phyloP scores from a whole-genome alignment of 768 basidiomycete species.

The Nevesoporus exiguus region DNA sequence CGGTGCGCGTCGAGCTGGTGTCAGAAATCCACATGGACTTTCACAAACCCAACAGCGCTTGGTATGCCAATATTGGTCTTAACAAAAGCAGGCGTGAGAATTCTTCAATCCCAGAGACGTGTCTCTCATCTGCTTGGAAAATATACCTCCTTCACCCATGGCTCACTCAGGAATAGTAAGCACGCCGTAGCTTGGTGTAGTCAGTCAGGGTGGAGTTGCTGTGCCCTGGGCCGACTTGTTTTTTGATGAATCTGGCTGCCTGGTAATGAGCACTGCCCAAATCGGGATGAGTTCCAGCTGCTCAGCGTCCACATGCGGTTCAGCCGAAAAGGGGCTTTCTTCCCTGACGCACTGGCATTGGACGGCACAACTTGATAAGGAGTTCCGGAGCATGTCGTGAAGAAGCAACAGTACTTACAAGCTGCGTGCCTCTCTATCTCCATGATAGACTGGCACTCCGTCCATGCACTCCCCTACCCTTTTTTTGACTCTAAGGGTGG shows the following conservation, averaged over 20 bases:
- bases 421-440: constrained; percentile 38
- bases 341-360: neutral
- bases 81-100: constrained; percentile 15
- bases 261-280: neutral
- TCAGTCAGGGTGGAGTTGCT: neutral
- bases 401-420: constrained; percentile 3
- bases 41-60: constrained; percentile 16
- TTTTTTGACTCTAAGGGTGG: constrained; percentile 79
- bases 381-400: neutral
- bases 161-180: neutral
- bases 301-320: neutral
- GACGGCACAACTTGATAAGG: neutral
- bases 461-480: constrained; percentile 54
- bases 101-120: too few species aligned
- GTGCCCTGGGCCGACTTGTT: neutral
- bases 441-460: constrained; percentile 81
- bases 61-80: too few species aligned
- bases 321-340: neutral
- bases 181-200: neutral
- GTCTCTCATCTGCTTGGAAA: constrained; percentile 11
- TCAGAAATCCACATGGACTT: constrained; percentile 5
- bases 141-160: constrained; percentile 3
- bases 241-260: neutral
- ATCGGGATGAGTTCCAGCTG: constrained; percentile 8
- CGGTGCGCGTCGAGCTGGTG: constrained; percentile 16